phyloP scores from a whole-genome alignment of 768 basidiomycete genomes.

The Lactarius evosmus region DNA sequence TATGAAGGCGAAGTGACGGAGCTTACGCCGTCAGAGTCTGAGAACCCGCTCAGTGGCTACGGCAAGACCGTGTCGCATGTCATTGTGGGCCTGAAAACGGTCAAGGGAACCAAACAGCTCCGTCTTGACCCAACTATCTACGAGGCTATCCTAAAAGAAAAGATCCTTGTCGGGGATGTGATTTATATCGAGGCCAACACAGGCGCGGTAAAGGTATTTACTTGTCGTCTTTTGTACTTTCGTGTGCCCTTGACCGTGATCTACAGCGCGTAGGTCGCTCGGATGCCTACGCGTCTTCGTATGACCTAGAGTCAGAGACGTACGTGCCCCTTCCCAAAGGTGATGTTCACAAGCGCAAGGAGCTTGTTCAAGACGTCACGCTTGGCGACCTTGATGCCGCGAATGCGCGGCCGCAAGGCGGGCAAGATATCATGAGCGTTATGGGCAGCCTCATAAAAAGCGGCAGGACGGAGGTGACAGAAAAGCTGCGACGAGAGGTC shows the following conservation, averaged over 20 bases:
- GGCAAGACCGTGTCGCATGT: constrained; percentile 99
- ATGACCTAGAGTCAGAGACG: constrained; percentile 96
- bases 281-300: constrained; percentile 96
- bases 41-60: constrained; percentile 96
- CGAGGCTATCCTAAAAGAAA: constrained; percentile 96
- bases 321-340: constrained; percentile 98
- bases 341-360: constrained; percentile 94
- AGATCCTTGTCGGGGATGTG: constrained; percentile 94
- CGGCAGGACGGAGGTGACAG: constrained; percentile 93
- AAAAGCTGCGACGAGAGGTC: constrained; percentile 91
- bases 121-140: constrained; percentile 94
- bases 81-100: constrained; percentile 92
- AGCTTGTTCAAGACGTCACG: constrained; percentile 92
- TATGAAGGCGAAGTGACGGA: constrained; percentile 99
- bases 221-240: background rate
- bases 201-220: constrained; percentile 87
- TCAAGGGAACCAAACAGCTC: constrained; percentile 82
- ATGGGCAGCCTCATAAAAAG: constrained; percentile 91
- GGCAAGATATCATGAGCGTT: constrained; percentile 98
- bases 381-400: constrained; percentile 94
- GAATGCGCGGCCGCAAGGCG: constrained; percentile 92
- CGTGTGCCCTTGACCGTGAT: background rate
- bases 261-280: constrained; percentile 88
- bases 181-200: constrained; percentile 93
- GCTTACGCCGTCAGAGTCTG: constrained; percentile 91